A percentile compares a stretch with the other conserved stretches of the same genome.
Evolutionary conservation across 192 early-diverging fungal species (phyloP).

Genomic region (Backusella morwellensis): DNA sequence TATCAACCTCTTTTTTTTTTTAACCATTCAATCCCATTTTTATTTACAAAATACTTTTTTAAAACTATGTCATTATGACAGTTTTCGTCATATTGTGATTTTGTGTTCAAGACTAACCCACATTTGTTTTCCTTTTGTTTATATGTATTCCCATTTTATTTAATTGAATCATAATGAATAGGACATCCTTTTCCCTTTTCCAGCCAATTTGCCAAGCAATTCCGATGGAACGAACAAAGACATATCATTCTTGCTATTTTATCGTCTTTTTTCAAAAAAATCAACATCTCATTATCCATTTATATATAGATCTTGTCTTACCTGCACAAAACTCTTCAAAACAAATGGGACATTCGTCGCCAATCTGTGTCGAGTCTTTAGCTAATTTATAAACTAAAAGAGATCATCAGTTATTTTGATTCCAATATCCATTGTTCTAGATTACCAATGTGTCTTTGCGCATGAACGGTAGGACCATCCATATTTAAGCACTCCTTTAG

Average conservation of each 20-base stretch:
- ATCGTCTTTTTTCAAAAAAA: not conserved
- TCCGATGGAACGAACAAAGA: constrained; percentile 6
- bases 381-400: constrained; percentile 56
- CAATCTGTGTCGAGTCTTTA: constrained; percentile 54
- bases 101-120: no score
- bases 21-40: no score
- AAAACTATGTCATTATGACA: no score
- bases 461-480: constrained; percentile 43
- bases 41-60: no score
- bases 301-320: not conserved
- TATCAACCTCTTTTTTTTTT: no score
- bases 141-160: not conserved
- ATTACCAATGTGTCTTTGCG: constrained; percentile 63
- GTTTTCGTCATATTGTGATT: no score
- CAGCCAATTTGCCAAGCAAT: constrained; percentile 9
- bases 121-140: no score
- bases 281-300: no score
- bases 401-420: not conserved
- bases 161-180: constrained; percentile 8
- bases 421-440: no score
- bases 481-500: constrained; percentile 59
- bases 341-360: constrained; percentile 85
- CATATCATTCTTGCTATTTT: constrained; percentile 16
- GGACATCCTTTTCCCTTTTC: constrained; percentile 15
- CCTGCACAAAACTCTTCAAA: constrained; percentile 85